Conservation (phyloP, 2,329 filamentous ascomycete species). For the Nemania sp. region DNA sequence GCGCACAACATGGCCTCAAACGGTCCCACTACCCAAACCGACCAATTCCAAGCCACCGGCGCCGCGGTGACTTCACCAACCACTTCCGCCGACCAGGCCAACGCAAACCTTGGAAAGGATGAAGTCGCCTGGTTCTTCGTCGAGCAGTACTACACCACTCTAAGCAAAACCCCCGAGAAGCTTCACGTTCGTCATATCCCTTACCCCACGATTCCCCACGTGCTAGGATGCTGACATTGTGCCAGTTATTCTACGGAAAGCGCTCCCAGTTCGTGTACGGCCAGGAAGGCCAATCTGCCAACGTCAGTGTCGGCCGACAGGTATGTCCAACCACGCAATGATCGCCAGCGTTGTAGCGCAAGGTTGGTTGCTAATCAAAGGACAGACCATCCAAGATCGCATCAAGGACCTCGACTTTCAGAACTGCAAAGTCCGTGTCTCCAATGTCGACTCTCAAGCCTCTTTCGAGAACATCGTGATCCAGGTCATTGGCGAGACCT, state of each 20-base stretch:
- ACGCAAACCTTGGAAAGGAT: conserved; percentile 70
- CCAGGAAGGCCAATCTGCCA: conserved; percentile 84
- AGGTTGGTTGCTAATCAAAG: conserved; percentile 5
- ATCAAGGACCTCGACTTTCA: conserved; percentile 93
- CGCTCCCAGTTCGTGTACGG: conserved; percentile 94
- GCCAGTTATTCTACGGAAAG: conserved; percentile 90
- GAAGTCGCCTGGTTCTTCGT: conserved; percentile 99
- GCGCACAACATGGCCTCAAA: conserved; percentile 57
- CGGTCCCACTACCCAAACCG: conserved; percentile 55
- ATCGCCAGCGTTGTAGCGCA: not conserved
- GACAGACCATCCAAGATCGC: conserved; percentile 86
- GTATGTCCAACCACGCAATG: conserved; percentile 57
- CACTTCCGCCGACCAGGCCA: conserved; percentile 36
- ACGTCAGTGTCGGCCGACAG: conserved; percentile 84
- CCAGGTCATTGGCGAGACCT: conserved; percentile 97
- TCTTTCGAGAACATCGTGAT: conserved; percentile 95
- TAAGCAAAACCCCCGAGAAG: conserved; percentile 93
- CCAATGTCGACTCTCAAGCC: conserved; percentile 95
- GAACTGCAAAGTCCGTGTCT: conserved; percentile 96
- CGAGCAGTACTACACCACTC: conserved; percentile 97
- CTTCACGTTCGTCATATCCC: conserved; percentile 66
- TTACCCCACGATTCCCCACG: not conserved
- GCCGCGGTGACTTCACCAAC: conserved; percentile 41
- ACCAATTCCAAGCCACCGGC: conserved; percentile 45
- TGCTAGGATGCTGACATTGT: conserved; percentile 11